Evolutionary conservation across 495 filamentous ascomycete genomes (phyloP), one percentile per base, ranked within the genome.

Genomic region (Corynascus novoguineensis): DNA sequence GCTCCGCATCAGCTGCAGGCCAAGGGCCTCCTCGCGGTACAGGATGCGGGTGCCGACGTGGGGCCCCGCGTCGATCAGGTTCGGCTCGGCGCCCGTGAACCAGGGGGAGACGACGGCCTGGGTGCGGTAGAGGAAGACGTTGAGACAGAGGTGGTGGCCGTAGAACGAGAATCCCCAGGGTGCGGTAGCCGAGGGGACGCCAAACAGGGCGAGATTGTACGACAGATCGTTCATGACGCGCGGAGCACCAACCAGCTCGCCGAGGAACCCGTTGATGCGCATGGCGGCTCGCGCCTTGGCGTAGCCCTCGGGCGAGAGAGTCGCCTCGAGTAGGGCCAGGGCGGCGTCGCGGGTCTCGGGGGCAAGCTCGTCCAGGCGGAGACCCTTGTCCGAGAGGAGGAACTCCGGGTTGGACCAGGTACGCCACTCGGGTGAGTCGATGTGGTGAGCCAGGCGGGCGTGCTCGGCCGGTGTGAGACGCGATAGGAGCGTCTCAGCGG

Each of bases 71-170:
- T 90, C 87, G 59, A 91, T 86, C 57, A 81, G 61, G 50, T 90
- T 88, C 0, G 87, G 87, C 70, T 91, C 87, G 0, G 87, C 87
- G 48, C 87, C 87, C 1, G 83, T 85, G 70, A 91, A 91, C 73
- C 82, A 86, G 2, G 87, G 87, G 11, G 77, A 78, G 14, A 85
- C 74, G 25, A 89, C 70, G 49, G 87, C 80, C 64, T 87, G 83
- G 6, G 72, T 68, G 32, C 69, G 71, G 57, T 81, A 75, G 29
- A 88, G 71, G 61, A 90, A 85, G 35, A 88, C 73, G 65, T 82
- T 82, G 22, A 90, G 72, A 53, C 84, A 88, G 6, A 90, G 73
- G 59, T 91, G 87, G 69, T 91, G 87, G 19, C 87, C 87, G 74
- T 86, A 91, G 68, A 89, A 84, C 0, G 81, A 79, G 67, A 78